Percentiles rank a stretch among this genome's conserved stretches.
These are phyloP conservation scores for Trichoderma gamsii DNA, from an alignment of 495 filamentous ascomycete genomes.

Conservation along the genomic window DNA sequence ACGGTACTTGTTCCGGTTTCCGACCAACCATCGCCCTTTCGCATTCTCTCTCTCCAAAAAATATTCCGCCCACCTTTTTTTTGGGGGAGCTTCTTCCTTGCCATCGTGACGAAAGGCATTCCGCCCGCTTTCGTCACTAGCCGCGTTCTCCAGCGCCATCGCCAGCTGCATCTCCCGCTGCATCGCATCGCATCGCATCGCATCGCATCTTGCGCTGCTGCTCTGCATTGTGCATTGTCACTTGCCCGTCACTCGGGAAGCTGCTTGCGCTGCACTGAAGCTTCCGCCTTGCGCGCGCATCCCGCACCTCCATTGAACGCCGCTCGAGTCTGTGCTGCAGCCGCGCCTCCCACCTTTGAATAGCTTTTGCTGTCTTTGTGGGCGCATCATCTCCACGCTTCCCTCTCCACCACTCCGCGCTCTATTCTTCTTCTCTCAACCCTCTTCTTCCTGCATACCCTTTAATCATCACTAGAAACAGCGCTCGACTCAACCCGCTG, in stretches of 20 bases:
- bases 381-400: not conserved
- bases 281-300: conserved; percentile 4
- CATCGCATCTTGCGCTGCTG: not conserved
- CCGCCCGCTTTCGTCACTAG: conserved; percentile 5
- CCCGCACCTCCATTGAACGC: not conserved
- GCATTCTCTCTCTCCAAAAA: conserved; percentile 10
- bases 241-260: not conserved
- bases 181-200: conserved; percentile 2
- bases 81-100: conserved; percentile 4
- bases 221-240: not conserved
- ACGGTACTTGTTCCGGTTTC: not conserved
- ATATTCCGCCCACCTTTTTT: conserved; percentile 4
- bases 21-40: conserved; percentile 8
- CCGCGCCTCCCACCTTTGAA: not conserved
- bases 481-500: not conserved
- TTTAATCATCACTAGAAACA: conserved; percentile 15
- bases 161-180: conserved; percentile 16
- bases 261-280: not conserved
- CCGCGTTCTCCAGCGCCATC: conserved; percentile 10
- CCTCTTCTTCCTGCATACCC: not conserved
- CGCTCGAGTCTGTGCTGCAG: not conserved
- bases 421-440: not conserved
- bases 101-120: conserved; percentile 13
- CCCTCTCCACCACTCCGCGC: not conserved
- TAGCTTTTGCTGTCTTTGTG: not conserved